Evolutionary conservation across 2,329 filamentous ascomycete species (phyloP).

Genomic region (Penicillium olsonii): DNA sequence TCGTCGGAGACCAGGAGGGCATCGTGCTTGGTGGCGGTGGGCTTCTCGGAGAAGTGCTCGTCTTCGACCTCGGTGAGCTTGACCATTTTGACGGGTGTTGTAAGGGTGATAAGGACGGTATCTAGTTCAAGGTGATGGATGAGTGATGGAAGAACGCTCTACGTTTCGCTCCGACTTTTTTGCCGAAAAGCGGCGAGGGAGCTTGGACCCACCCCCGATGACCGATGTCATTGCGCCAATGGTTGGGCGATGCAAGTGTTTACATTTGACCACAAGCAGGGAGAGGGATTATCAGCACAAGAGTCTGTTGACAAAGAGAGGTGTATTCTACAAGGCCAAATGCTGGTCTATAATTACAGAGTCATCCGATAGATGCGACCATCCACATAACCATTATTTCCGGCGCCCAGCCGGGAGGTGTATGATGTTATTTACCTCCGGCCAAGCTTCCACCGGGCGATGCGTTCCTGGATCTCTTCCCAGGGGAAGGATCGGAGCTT

Average conservation of each 20-base stretch:
- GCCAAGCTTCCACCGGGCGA: conserved; percentile 81
- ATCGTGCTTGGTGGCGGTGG: conserved; percentile 62
- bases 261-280: background rate
- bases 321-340: conserved; percentile 14
- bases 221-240: conserved; percentile 9
- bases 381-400: conserved; percentile 1
- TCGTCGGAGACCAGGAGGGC: conserved; percentile 54
- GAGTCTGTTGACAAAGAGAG: conserved; percentile 1
- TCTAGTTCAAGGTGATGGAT: conserved; percentile 12
- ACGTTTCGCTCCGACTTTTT: conserved; percentile 42
- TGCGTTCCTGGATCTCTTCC: conserved; percentile 86
- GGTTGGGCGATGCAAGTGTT: background rate
- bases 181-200: conserved; percentile 39
- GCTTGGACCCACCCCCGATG: conserved; percentile 26
- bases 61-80: conserved; percentile 96
- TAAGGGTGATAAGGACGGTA: conserved; percentile 5
- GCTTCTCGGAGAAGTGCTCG: conserved; percentile 80
- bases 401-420: background rate
- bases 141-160: conserved; percentile 29
- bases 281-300: background rate
- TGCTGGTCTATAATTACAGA: conserved; percentile 16
- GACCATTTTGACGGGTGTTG: conserved; percentile 66
- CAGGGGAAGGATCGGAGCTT: conserved; percentile 71
- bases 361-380: conserved; percentile 7
- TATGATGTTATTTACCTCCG: conserved; percentile 48